Percentiles rank a stretch among this genome's conserved stretches.
Evolutionary conservation across 202 grass and related monocot species (phyloP).

Genomic region (Carex arenaria): DNA sequence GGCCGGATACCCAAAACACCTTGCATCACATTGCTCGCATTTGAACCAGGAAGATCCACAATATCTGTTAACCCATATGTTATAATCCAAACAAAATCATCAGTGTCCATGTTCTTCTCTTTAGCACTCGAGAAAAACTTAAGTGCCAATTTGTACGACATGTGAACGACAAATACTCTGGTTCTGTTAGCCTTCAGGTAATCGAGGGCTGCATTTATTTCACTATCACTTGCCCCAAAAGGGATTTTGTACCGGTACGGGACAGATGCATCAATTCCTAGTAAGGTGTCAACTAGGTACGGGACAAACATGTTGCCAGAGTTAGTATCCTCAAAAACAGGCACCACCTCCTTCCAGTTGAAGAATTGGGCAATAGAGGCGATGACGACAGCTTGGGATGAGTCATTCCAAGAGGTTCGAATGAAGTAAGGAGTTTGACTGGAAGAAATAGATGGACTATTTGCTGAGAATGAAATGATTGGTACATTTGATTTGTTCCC

Average conservation of each 20-base stretch:
- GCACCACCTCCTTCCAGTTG: constrained; percentile 25
- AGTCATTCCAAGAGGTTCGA: constrained; percentile 31
- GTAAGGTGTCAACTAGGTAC: constrained; percentile 27
- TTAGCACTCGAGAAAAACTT: constrained; percentile 1
- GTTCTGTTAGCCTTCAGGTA: constrained; percentile 24
- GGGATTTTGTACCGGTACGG: constrained; percentile 13
- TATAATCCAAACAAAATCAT: constrained; percentile 25
- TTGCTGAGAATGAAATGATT: constrained; percentile 19
- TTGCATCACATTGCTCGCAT: constrained; percentile 32
- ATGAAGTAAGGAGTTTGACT: constrained; percentile 22
- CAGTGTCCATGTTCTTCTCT: not conserved
- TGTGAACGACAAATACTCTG: constrained; percentile 43
- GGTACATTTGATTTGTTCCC: not conserved
- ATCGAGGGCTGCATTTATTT: constrained; percentile 17
- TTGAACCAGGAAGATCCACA: constrained; percentile 33
- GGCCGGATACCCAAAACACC: constrained; percentile 35
- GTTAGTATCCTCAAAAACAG: constrained; percentile 34
- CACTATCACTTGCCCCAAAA: constrained; percentile 12
- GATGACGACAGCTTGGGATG: constrained; percentile 33
- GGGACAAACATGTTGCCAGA: constrained; percentile 35
- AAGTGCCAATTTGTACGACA: constrained; percentile 24
- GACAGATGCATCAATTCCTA: not conserved
- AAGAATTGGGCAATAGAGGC: constrained; percentile 15
- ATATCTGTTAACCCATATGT: constrained; percentile 43
- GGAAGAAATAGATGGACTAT: constrained; percentile 23